A percentile compares a stretch with the other conserved stretches of the same genome.
Evolutionary conservation across 225 moss, liverwort and hornwort species (phyloP).

Genomic region (Thuidium tamariscinum): DNA sequence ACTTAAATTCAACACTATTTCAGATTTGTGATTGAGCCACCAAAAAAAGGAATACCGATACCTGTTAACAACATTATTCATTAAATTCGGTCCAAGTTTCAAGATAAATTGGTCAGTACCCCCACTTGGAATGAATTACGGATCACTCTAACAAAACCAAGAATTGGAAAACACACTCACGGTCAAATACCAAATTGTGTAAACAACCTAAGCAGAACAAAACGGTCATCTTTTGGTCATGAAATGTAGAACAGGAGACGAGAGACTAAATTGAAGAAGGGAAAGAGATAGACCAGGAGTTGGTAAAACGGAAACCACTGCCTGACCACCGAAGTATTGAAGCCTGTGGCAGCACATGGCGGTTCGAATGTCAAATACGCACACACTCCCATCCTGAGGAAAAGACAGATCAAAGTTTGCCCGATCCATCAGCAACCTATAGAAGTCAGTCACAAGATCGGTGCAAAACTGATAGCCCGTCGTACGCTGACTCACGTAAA

Average conservation of each 20-base stretch:
- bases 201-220: neutral
- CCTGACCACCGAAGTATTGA: conserved; percentile 36
- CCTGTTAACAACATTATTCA: neutral
- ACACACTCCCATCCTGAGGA: conserved; percentile 50
- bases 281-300: conserved; percentile 20
- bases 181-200: neutral
- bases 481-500: neutral
- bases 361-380: conserved; percentile 47
- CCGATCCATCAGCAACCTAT: neutral
- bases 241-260: neutral
- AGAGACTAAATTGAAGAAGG: neutral
- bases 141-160: neutral
- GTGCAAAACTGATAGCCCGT: neutral
- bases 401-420: neutral
- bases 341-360: conserved; percentile 24
- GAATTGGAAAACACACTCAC: neutral
- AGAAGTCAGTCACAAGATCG: neutral
- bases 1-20: too few species aligned
- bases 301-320: conserved; percentile 39
- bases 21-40: neutral
- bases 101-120: neutral
- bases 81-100: neutral
- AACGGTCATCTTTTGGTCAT: neutral
- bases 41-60: neutral
- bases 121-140: neutral